phyloP scores from a whole-genome alignment of 768 basidiomycete genomes.

The Wakefieldia striispora region DNA sequence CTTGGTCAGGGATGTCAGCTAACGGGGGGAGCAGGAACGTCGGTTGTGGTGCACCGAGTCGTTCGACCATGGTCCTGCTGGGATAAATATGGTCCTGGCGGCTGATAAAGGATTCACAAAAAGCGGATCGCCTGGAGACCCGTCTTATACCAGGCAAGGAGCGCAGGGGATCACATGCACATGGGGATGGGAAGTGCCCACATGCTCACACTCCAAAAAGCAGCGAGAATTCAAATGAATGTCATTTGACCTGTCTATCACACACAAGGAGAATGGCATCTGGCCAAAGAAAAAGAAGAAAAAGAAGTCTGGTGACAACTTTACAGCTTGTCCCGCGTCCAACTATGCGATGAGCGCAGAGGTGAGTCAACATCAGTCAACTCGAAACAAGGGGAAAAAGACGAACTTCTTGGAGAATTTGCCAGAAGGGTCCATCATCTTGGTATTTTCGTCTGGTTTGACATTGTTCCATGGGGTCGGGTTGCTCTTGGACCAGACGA shows the following conservation, averaged over 20 bases:
- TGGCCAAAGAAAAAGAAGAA: background rate
- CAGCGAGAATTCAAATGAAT: background rate
- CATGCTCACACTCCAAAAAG: conserved; percentile 1
- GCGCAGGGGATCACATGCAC: conserved; percentile 3
- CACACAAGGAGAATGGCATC: conserved; percentile 8
- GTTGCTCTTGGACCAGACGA: conserved; percentile 67
- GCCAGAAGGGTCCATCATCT: conserved; percentile 66
- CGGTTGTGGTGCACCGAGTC: conserved; percentile 42
- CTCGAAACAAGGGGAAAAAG: background rate
- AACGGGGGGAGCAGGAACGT: conserved; percentile 38
- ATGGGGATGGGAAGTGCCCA: background rate
- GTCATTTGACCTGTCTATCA: conserved; percentile 22
- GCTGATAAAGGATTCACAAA: background rate
- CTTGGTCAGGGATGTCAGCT: conserved; percentile 40
- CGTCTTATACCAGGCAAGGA: background rate
- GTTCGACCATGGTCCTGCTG: conserved; percentile 36
- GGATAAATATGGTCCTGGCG: too few species aligned
- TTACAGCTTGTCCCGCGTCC: conserved; percentile 74
- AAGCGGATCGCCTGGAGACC: background rate
- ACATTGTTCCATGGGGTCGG: conserved; percentile 89
- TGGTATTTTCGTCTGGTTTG: conserved; percentile 71
- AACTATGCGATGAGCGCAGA: conserved; percentile 41
- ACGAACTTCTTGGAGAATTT: conserved; percentile 66
- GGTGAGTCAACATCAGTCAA: conserved; percentile 1
- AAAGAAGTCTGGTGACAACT: background rate